phyloP scores from a whole-genome alignment of 768 basidiomycete species.

The Kwoniella sp. region DNA sequence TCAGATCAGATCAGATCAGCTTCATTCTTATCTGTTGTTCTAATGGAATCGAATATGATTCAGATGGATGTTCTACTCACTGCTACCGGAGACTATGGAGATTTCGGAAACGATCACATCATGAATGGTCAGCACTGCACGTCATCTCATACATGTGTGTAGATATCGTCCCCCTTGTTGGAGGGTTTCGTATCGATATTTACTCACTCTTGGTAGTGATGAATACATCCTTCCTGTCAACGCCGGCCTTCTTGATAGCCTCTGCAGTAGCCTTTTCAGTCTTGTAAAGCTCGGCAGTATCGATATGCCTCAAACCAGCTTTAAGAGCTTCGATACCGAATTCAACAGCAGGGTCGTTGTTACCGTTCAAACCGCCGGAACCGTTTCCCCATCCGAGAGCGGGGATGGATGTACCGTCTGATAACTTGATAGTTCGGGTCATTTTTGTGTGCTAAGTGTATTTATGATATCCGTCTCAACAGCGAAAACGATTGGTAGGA shows the following conservation, averaged over 20 bases:
- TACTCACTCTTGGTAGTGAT: conserved; percentile 47
- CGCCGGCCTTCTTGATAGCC: conserved; percentile 27
- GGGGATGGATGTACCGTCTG: conserved; percentile 51
- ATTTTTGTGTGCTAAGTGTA: too few relatives aligned
- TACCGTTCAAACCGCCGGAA: conserved; percentile 18
- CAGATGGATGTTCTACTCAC: too few relatives aligned
- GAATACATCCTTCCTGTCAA: conserved; percentile 30
- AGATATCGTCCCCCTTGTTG: too few relatives aligned
- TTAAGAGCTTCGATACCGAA: conserved; percentile 37
- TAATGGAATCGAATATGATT: too few relatives aligned
- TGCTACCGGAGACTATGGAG: conserved; percentile 11
- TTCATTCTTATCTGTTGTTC: too few relatives aligned
- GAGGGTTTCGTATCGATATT: too few relatives aligned
- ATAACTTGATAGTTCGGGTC: conserved; percentile 40
- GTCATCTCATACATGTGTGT: too few relatives aligned
- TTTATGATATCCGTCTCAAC: too few relatives aligned
- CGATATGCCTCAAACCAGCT: conserved; percentile 45
- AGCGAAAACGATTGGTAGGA: too few relatives aligned
- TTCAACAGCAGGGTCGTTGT: conserved; percentile 29
- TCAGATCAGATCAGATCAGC: too few relatives aligned
- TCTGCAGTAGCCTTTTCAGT: conserved; percentile 43
- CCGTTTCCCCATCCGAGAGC: conserved; percentile 51
- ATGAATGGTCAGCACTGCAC: too few relatives aligned
- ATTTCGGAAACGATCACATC: too few relatives aligned
- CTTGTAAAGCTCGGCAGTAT: conserved; percentile 48